These are phyloP conservation scores for Paspalum vaginatum DNA, from an alignment of 176 grass and related monocot species.

Conservation along the genomic window DNA sequence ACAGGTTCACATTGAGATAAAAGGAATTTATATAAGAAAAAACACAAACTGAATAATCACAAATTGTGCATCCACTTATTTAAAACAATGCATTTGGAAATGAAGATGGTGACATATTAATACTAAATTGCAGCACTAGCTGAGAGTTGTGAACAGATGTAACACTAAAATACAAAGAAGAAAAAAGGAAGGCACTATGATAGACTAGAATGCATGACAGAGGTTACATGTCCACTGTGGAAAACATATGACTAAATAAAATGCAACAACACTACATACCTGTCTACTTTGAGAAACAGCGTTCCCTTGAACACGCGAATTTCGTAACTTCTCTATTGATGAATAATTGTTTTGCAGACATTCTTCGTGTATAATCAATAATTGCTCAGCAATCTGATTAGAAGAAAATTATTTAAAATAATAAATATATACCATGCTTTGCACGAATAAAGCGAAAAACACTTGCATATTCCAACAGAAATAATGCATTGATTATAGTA, in stretches of 20 bases:
- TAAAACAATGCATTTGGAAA: no score
- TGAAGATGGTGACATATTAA: no score
- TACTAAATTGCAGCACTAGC: no score
- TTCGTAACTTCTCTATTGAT: slow-evolving; percentile 68
- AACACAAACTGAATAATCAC: no score
- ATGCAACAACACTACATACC: slow-evolving; percentile 37
- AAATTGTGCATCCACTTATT: no score
- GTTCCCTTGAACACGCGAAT: slow-evolving; percentile 43
- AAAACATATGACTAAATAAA: slow-evolving; percentile 27
- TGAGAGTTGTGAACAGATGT: background rate
- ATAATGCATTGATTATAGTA: background rate
- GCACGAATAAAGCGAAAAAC: background rate
- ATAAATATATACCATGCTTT: slow-evolving; percentile 19
- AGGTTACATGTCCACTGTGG: slow-evolving; percentile 16
- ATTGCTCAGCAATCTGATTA: slow-evolving; percentile 70
- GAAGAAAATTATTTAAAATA: slow-evolving; percentile 15
- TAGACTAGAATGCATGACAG: background rate
- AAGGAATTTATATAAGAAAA: no score
- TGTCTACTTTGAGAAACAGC: slow-evolving; percentile 78
- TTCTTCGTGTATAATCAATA: slow-evolving; percentile 87
- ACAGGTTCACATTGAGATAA: no score
- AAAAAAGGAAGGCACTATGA: background rate
- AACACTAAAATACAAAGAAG: background rate
- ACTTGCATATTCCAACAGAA: background rate
- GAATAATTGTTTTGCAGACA: slow-evolving; percentile 68